Evolutionary conservation across 495 filamentous ascomycete species (phyloP).

Genomic region (Gamarada debralockiae): DNA sequence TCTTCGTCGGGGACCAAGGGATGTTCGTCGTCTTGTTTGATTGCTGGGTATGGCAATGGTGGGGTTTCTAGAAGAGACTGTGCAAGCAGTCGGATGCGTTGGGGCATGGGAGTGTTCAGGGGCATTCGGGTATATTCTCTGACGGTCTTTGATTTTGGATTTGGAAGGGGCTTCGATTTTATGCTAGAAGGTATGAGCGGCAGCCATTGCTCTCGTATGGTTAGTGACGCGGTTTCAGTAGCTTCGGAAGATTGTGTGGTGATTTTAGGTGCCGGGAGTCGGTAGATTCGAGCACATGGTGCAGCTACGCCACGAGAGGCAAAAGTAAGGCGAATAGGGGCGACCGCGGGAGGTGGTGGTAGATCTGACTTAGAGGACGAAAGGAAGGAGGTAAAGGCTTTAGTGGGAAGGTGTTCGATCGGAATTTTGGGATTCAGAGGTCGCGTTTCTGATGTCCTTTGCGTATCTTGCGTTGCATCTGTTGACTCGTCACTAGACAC

Average conservation of each 20-base stretch:
- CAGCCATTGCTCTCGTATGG: conserved; percentile 14
- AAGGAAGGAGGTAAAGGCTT: conserved; percentile 24
- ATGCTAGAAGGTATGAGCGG: conserved; percentile 14
- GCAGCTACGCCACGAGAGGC: conserved; percentile 55
- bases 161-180: conserved; percentile 16
- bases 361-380: conserved; percentile 1
- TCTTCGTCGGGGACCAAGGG: conserved; percentile 65
- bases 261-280: conserved; percentile 46
- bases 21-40: conserved; percentile 42
- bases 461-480: conserved; percentile 3
- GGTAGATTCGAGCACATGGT: conserved; percentile 67
- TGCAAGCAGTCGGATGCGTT: conserved; percentile 36
- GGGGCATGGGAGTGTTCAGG: conserved; percentile 12
- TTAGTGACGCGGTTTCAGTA: background rate
- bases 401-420: conserved; percentile 31
- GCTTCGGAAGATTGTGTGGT: conserved; percentile 10
- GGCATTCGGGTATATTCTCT: conserved; percentile 10
- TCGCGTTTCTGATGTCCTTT: background rate
- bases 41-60: conserved; percentile 22
- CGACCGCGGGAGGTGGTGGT: conserved; percentile 28
- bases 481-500: background rate
- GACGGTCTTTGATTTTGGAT: conserved; percentile 7
- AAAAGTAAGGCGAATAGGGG: conserved; percentile 57
- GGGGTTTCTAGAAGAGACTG: conserved; percentile 40
- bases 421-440: conserved; percentile 1